Evolutionary conservation across 2,329 filamentous ascomycete genomes (phyloP), one percentile per base, ranked within the genome.

Genomic region (Conoideocrella luteorostrata): DNA sequence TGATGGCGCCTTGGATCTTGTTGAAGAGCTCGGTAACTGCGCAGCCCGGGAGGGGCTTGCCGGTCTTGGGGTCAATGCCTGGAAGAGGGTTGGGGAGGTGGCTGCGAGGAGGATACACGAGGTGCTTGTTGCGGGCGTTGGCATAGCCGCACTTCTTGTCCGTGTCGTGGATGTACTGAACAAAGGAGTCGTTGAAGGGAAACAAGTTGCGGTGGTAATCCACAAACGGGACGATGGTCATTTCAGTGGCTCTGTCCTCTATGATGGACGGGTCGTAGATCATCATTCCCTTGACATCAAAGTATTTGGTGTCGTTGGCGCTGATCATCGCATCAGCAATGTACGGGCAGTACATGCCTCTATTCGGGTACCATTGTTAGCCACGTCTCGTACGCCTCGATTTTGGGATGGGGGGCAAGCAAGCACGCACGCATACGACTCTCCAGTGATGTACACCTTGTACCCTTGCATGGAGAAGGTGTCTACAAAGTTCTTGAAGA

Each of bases 401-500:
- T 12, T 9, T 33, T 4, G 9, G 30, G n/a, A 33, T 15, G 18
- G 15, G 12, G 15, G 18, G 18, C 4, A 1, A 12, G 1, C 4
- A n/a, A 4, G 15, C 3, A 37, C 44, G 10, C 34, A 46, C 44
- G 35, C 84, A 52, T 85, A 88, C 0, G 75, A 82, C 61, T 74
- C 85, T 6, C 86, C 87, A 0, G 84, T 74, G 45, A 93, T 76
- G 60, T 84, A 91, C 9, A 88, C 74, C 50, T 84, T 85, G 53
- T 75, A 78, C 7, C 75, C 74, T 17, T 85, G 71, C 54, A 87
- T 69, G 13, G 64, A 69, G 51, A 89, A 89, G 0, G 80, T 80
- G 28, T 86, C 70, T 46, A 88, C 66, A 53, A 88, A 89, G 65
- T 88, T 88, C 65, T 82, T 81, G 72, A 80, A 89, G 65, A 88